Conservation (phyloP, 2,329 filamentous ascomycete species). For the Penicillium fuscoglaucum region DNA sequence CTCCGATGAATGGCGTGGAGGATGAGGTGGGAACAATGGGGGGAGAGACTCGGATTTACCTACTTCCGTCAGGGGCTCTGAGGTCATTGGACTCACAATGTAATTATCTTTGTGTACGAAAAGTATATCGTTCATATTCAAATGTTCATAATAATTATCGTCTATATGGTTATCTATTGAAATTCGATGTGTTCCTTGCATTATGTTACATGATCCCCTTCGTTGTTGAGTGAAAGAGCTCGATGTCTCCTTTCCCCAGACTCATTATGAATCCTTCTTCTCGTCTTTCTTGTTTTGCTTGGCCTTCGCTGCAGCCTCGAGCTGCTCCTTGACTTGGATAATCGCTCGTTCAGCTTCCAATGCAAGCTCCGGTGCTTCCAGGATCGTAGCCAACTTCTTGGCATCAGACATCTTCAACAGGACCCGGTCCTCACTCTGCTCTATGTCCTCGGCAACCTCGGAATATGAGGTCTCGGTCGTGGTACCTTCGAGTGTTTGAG, state of each 20-base stretch:
- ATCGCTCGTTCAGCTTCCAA: slow-evolving; percentile 74
- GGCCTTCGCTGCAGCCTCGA: slow-evolving; percentile 26
- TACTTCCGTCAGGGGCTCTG: slow-evolving; percentile 32
- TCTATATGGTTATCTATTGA: not conserved
- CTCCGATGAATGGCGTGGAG: slow-evolving; percentile 9
- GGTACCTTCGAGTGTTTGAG: slow-evolving; percentile 32
- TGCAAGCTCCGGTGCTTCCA: slow-evolving; percentile 69
- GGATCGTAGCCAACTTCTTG: slow-evolving; percentile 58
- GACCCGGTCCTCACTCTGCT: slow-evolving; percentile 49
- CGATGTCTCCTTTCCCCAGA: not conserved
- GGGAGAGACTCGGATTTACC: slow-evolving; percentile 16
- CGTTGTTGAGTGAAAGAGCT: not conserved
- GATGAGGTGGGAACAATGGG: slow-evolving; percentile 16
- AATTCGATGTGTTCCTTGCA: not conserved
- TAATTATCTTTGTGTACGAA: not conserved
- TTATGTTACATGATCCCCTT: slow-evolving; percentile 3
- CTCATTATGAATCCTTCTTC: slow-evolving; percentile 27
- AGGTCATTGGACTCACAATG: slow-evolving; percentile 20
- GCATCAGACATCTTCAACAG: slow-evolving; percentile 51
- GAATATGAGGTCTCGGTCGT: slow-evolving; percentile 30
- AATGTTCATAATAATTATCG: not conserved
- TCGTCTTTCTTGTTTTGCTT: slow-evolving; percentile 21
- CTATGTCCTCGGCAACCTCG: slow-evolving; percentile 36
- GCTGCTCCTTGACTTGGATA: slow-evolving; percentile 62
- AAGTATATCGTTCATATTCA: not conserved